Percentiles rank a stretch among this genome's conserved stretches.
These are phyloP conservation scores for Phytophthora hibernalis DNA, from an alignment of 352 stramenopile species.

Conservation along the genomic window DNA sequence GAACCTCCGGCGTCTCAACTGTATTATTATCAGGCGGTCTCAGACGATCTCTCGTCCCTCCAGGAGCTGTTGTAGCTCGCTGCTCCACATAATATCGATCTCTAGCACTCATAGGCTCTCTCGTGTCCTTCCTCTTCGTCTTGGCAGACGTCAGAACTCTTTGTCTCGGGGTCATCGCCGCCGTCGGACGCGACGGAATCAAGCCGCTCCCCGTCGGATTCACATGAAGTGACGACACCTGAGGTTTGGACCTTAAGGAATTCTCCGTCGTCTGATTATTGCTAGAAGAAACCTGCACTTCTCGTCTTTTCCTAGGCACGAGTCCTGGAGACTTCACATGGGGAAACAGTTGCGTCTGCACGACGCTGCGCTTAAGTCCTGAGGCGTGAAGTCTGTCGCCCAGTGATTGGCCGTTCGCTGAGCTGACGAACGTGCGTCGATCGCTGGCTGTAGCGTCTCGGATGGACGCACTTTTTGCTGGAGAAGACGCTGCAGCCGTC, in stretches of 20 bases:
- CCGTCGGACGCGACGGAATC: slow-evolving; percentile 56
- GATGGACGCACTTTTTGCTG: neutral
- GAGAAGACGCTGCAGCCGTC: slow-evolving; percentile 7
- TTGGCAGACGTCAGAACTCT: slow-evolving; percentile 22
- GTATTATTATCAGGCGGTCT: slow-evolving; percentile 3
- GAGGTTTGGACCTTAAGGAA: slow-evolving; percentile 25
- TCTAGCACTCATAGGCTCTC: slow-evolving; percentile 63
- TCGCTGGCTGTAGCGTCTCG: neutral
- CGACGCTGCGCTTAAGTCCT: slow-evolving; percentile 63
- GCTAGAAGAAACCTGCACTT: neutral
- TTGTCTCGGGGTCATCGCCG: slow-evolving; percentile 15
- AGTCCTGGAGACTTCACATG: slow-evolving; percentile 10
- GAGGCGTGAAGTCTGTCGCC: slow-evolving; percentile 61
- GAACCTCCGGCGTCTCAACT: neutral
- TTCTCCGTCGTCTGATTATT: slow-evolving; percentile 26
- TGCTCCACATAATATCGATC: slow-evolving; percentile 72
- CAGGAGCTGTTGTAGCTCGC: slow-evolving; percentile 47
- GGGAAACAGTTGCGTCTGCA: slow-evolving; percentile 60
- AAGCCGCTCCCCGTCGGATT: slow-evolving; percentile 41
- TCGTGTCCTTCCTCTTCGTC: slow-evolving; percentile 33
- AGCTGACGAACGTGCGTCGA: neutral
- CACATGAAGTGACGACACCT: slow-evolving; percentile 40
- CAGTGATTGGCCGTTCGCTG: slow-evolving; percentile 20
- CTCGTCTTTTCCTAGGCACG: slow-evolving; percentile 10
- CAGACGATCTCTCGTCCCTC: slow-evolving; percentile 13